Evolutionary conservation across 2,329 filamentous ascomycete genomes (phyloP).

Genomic region (Penicillium sp.): DNA sequence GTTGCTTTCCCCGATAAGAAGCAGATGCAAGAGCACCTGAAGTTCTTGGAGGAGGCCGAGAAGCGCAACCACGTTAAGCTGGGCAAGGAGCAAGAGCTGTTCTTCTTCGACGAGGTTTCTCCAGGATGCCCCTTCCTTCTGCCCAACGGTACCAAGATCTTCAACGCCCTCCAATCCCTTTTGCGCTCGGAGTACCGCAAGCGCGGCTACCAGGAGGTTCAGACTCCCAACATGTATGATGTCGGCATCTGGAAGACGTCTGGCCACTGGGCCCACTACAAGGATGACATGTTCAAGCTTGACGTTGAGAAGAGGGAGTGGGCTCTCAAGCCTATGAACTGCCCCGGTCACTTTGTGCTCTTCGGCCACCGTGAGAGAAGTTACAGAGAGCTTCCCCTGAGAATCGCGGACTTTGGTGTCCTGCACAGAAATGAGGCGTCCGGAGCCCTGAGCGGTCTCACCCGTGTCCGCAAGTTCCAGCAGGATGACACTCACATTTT

Average conservation of each 20-base stretch:
- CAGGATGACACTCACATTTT: too few species aligned
- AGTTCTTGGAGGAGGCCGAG: slow-evolving; percentile 93
- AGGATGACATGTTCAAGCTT: slow-evolving; percentile 98
- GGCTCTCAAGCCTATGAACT: slow-evolving; percentile 85
- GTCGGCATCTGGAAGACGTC: slow-evolving; percentile 86
- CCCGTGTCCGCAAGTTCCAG: too few species aligned
- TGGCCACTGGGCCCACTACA: slow-evolving; percentile 87
- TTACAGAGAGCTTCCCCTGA: too few species aligned
- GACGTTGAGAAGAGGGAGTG: too few species aligned
- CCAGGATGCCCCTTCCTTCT: slow-evolving; percentile 88
- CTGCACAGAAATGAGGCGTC: too few species aligned
- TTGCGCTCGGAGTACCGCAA: too few species aligned
- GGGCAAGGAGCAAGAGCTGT: slow-evolving; percentile 89
- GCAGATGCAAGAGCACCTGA: slow-evolving; percentile 81
- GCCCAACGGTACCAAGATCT: slow-evolving; percentile 84
- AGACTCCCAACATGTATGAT: slow-evolving; percentile 99
- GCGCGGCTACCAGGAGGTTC: too few species aligned
- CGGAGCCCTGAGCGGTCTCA: too few species aligned
- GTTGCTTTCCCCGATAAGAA: slow-evolving; percentile 97
- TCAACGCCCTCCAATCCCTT: too few species aligned
- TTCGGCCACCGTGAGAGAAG: too few species aligned
- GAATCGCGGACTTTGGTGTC: too few species aligned
- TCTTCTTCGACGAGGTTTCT: slow-evolving; percentile 92
- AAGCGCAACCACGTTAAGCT: slow-evolving; percentile 93
- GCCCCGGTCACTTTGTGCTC: too few species aligned